These are phyloP conservation scores for Nitzschia inconspicua DNA, from an alignment of 108 stramenopile genomes.

Conservation along the genomic window DNA sequence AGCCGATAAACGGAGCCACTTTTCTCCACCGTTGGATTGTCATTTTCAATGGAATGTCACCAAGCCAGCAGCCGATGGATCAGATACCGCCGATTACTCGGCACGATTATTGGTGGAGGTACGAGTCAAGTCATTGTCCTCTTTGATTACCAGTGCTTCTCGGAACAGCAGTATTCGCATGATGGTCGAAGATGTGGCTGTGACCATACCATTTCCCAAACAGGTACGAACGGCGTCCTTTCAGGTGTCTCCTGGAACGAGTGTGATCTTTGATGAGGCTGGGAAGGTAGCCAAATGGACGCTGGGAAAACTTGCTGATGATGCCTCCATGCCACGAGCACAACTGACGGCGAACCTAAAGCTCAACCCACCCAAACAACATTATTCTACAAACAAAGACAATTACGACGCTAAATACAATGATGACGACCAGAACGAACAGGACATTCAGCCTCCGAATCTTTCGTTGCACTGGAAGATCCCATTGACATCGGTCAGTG, in stretches of 20 bases:
- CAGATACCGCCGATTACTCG: constrained; percentile 7
- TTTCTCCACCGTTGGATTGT: constrained; percentile 80
- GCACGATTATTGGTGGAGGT: constrained; percentile 57
- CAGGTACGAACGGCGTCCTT: constrained; percentile 83
- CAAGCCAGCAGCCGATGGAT: constrained; percentile 6
- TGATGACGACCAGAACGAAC: constrained; percentile 22
- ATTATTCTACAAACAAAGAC: not conserved
- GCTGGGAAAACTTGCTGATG: constrained; percentile 81
- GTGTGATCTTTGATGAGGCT: constrained; percentile 92
- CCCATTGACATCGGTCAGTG: constrained; percentile 90
- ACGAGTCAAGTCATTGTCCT: constrained; percentile 62
- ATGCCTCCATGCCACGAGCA: constrained; percentile 14
- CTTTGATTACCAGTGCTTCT: constrained; percentile 54
- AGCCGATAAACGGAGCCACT: constrained; percentile 24
- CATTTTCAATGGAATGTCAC: constrained; percentile 68
- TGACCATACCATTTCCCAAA: constrained; percentile 94
- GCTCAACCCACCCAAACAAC: constrained; percentile 23
- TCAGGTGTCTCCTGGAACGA: constrained; percentile 66
- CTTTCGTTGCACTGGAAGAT: constrained; percentile 93
- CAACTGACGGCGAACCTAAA: constrained; percentile 24
- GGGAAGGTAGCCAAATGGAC: constrained; percentile 95
- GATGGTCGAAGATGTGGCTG: constrained; percentile 87
- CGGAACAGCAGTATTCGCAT: constrained; percentile 55
- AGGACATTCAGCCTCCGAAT: constrained; percentile 48
- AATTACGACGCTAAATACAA: not conserved